Percentiles rank a stretch among this genome's conserved stretches.
These are phyloP conservation scores for Phialophora macrospora DNA, from an alignment of 2,329 filamentous ascomycete species.

Conservation along the genomic window DNA sequence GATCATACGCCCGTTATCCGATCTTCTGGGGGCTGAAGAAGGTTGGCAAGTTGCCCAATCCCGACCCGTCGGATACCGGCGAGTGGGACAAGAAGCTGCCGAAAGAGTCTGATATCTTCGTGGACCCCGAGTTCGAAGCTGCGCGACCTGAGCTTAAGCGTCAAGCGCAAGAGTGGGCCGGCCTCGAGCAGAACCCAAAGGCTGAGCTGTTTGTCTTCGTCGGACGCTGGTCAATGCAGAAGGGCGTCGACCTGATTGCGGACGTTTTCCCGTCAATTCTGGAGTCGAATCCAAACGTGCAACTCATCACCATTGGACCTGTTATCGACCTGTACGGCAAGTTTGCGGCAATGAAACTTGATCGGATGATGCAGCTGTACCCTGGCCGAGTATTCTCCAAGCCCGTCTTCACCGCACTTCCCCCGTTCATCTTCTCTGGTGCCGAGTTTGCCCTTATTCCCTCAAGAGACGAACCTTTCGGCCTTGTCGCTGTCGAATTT, in stretches of 20 bases:
- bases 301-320: constrained; percentile 67
- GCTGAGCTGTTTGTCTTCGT: constrained; percentile 72
- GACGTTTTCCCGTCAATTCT: constrained; percentile 69
- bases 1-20: constrained; percentile 68
- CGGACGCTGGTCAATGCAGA: constrained; percentile 71
- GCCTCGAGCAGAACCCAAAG: constrained; percentile 63
- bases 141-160: constrained; percentile 59
- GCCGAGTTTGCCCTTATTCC: constrained; percentile 72
- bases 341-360: constrained; percentile 69
- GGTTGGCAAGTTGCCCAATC: constrained; percentile 68
- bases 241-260: constrained; percentile 70
- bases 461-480: constrained; percentile 71
- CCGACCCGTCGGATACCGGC: constrained; percentile 67
- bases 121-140: constrained; percentile 62
- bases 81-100: constrained; percentile 63
- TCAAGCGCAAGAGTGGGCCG: constrained; percentile 71
- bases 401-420: constrained; percentile 69
- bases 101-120: constrained; percentile 54
- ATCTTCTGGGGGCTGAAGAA: constrained; percentile 71
- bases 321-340: constrained; percentile 71
- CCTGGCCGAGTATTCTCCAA: constrained; percentile 70
- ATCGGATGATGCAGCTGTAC: constrained; percentile 68
- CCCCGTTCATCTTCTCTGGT: constrained; percentile 70
- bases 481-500: constrained; percentile 71
- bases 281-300: constrained; percentile 63